These are phyloP conservation scores for Pichia sp. DNA, from an alignment of 1,139 yeast genomes.

Conservation along the genomic window DNA sequence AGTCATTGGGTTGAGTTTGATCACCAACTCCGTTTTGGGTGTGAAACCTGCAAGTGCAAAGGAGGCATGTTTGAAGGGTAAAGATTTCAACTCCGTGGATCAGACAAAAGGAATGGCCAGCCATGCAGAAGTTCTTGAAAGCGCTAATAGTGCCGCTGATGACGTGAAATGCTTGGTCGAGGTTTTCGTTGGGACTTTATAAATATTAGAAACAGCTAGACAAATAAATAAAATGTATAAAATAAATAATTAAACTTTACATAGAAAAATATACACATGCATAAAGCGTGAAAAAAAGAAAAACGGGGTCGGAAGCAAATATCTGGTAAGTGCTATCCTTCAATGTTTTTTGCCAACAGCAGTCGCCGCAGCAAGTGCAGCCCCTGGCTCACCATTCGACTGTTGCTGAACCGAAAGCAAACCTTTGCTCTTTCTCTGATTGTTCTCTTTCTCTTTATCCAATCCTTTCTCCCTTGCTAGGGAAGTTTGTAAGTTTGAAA, in stretches of 20 bases:
- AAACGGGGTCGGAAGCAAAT: background rate
- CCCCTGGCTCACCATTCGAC: slow-evolving; percentile 15
- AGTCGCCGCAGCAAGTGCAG: slow-evolving; percentile 26
- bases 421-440: background rate
- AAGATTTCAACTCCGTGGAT: slow-evolving; percentile 32
- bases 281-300: background rate
- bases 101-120: slow-evolving; percentile 78
- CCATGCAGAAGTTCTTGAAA: slow-evolving; percentile 83
- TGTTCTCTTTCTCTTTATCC: background rate
- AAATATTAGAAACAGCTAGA: slow-evolving; percentile 6
- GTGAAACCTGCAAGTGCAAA: slow-evolving; percentile 74
- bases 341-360: slow-evolving; percentile 18
- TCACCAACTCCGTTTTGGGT: slow-evolving; percentile 78
- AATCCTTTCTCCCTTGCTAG: background rate
- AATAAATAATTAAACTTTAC: slow-evolving; percentile 4
- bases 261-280: background rate
- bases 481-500: background rate
- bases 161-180: slow-evolving; percentile 74
- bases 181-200: slow-evolving; percentile 47
- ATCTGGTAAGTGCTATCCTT: background rate
- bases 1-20: slow-evolving; percentile 79
- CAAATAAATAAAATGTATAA: slow-evolving; percentile 8
- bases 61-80: slow-evolving; percentile 30
- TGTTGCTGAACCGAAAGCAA: background rate
- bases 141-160: slow-evolving; percentile 72